A percentile compares a stretch with the other conserved stretches of the same genome.
phyloP scores from a whole-genome alignment of 305 asterid species.

The Solanum aculeatissimum region DNA sequence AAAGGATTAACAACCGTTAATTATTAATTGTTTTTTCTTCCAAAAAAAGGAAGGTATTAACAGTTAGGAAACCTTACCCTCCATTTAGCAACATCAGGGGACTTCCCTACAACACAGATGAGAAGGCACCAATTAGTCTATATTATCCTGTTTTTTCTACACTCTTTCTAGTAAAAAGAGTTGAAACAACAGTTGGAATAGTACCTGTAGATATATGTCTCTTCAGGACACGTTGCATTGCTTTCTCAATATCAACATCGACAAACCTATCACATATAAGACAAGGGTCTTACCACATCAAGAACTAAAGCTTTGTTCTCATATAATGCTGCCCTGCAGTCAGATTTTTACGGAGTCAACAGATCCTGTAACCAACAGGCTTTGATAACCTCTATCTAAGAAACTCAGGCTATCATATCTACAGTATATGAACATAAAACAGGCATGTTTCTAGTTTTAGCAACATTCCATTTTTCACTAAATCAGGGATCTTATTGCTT shows the following conservation, averaged over 20 bases:
- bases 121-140: slow-evolving; percentile 6
- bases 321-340: background rate
- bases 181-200: slow-evolving; percentile 1
- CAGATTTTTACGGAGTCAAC: background rate
- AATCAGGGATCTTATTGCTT: background rate
- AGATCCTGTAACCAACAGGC: background rate
- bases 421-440: background rate
- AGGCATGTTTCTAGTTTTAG: background rate
- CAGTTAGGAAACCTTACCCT: slow-evolving; percentile 38
- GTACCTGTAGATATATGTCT: slow-evolving; percentile 88
- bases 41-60: background rate
- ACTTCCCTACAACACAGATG: slow-evolving; percentile 43
- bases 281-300: background rate
- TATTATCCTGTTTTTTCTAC: background rate
- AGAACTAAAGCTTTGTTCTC: background rate
- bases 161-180: background rate
- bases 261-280: slow-evolving; percentile 48
- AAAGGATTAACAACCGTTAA: background rate
- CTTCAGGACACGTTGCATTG: slow-evolving; percentile 78
- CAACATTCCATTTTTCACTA: background rate
- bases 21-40: background rate
- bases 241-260: slow-evolving; percentile 66
- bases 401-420: background rate
- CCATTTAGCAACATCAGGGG: slow-evolving; percentile 82
- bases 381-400: background rate